These are phyloP conservation scores for Xylaria palmicola DNA, from an alignment of 495 filamentous ascomycete species.

Conservation along the genomic window DNA sequence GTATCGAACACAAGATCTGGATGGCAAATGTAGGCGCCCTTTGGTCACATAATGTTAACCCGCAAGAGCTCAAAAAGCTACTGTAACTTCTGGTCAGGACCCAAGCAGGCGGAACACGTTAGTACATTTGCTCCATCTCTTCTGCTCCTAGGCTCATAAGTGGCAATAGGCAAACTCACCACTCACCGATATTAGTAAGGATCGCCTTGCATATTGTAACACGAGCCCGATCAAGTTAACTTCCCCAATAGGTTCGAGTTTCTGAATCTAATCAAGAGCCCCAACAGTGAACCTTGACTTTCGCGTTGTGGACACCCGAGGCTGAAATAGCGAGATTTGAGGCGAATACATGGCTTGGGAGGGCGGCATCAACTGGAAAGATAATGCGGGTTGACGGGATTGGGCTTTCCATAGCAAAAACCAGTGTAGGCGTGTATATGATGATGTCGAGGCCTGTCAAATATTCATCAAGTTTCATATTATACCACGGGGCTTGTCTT, in stretches of 20 bases:
- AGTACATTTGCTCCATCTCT: too few relatives aligned
- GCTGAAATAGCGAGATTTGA: conserved; percentile 22
- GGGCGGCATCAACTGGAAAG: too few relatives aligned
- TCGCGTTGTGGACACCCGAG: conserved; percentile 8
- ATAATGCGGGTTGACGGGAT: background rate
- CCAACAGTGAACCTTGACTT: conserved; percentile 22
- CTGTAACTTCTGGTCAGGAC: background rate
- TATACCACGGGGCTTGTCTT: background rate
- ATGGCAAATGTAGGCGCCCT: conserved; percentile 29
- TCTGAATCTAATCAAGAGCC: conserved; percentile 23
- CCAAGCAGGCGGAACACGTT: too few relatives aligned
- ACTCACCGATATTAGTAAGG: conserved; percentile 26
- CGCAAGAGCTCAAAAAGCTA: conserved; percentile 21
- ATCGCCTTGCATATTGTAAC: conserved; percentile 25
- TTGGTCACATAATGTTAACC: conserved; percentile 26
- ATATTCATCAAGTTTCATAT: conserved; percentile 6
- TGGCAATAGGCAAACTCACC: conserved; percentile 20
- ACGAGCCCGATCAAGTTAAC: conserved; percentile 21
- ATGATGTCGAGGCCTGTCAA: background rate
- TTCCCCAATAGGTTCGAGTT: conserved; percentile 21
- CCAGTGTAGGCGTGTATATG: too few relatives aligned
- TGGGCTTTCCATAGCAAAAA: too few relatives aligned
- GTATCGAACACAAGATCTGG: conserved; percentile 27
- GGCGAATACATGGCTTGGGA: conserved; percentile 27
- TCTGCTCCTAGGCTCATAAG: background rate